Conservation (phyloP, 495 filamentous ascomycete species). For the Penicillium salamii region DNA sequence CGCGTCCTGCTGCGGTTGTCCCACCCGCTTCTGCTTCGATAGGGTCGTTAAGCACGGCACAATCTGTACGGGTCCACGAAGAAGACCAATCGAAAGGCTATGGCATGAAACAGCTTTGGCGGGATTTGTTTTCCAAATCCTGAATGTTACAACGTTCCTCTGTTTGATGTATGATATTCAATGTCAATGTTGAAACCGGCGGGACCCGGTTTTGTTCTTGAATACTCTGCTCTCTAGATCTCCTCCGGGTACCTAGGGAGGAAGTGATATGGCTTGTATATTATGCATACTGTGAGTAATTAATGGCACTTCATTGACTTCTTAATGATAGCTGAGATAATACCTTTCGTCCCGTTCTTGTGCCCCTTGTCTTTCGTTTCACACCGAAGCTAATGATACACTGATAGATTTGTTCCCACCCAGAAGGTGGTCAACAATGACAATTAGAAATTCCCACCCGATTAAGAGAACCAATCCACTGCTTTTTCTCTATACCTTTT, state of each 20-base stretch:
- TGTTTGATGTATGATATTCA: background rate
- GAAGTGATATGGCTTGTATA: too few relatives aligned
- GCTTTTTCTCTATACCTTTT: too few relatives aligned
- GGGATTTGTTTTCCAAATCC: slow-evolving; percentile 64
- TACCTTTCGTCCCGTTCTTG: too few relatives aligned
- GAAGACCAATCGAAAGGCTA: slow-evolving; percentile 66
- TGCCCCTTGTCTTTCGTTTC: too few relatives aligned
- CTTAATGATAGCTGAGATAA: too few relatives aligned
- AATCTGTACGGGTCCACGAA: slow-evolving; percentile 64
- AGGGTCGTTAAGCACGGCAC: slow-evolving; percentile 49
- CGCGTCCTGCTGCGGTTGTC: slow-evolving; percentile 29
- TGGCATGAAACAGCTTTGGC: slow-evolving; percentile 85
- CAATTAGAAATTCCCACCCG: background rate
- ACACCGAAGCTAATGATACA: background rate
- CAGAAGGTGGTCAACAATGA: too few relatives aligned
- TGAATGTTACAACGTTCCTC: background rate
- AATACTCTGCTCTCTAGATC: background rate
- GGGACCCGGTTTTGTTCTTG: background rate
- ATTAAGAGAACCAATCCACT: too few relatives aligned
- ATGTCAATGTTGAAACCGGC: background rate
- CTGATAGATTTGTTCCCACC: too few relatives aligned
- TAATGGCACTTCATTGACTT: too few relatives aligned
- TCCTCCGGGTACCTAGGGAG: too few relatives aligned
- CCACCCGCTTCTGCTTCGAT: slow-evolving; percentile 41
- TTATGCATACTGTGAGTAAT: too few relatives aligned